Evolutionary conservation across 169 alveolate species (phyloP).

Genomic region (Perkinsus olseni): DNA sequence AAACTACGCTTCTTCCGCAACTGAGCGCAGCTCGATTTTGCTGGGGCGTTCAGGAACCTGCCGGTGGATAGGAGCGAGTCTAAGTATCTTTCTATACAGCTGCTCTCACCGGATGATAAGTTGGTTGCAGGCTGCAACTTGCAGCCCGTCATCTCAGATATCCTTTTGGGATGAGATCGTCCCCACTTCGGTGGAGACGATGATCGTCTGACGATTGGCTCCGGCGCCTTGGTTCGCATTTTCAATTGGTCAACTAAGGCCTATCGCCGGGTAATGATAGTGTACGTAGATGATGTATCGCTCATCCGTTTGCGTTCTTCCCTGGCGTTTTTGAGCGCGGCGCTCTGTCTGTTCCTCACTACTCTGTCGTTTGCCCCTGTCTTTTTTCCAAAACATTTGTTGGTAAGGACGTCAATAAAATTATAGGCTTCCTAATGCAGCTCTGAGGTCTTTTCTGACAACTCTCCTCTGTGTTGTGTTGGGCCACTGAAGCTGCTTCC

Average conservation of each 20-base stretch:
- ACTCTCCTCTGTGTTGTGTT: too few relatives aligned
- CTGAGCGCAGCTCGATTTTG: neutral
- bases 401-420: too few relatives aligned
- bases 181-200: neutral
- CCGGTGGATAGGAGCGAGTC: neutral
- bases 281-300: neutral
- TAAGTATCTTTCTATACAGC: neutral
- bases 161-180: neutral
- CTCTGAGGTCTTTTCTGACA: too few relatives aligned
- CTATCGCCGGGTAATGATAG: neutral
- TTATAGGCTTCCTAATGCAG: too few relatives aligned
- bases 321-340: neutral
- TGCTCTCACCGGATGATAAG: neutral
- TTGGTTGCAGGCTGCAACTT: too few relatives aligned
- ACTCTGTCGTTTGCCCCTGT: neutral
- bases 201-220: too few relatives aligned
- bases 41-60: neutral
- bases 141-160: neutral
- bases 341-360: neutral
- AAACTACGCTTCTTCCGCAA: neutral
- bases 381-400: too few relatives aligned
- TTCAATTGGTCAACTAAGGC: neutral
- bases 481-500: too few relatives aligned
- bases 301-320: neutral
- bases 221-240: neutral